Percentiles rank a stretch among this genome's conserved stretches.
Evolutionary conservation across 805 yeast species (phyloP).

Genomic region (Teunomyces tritomae): DNA sequence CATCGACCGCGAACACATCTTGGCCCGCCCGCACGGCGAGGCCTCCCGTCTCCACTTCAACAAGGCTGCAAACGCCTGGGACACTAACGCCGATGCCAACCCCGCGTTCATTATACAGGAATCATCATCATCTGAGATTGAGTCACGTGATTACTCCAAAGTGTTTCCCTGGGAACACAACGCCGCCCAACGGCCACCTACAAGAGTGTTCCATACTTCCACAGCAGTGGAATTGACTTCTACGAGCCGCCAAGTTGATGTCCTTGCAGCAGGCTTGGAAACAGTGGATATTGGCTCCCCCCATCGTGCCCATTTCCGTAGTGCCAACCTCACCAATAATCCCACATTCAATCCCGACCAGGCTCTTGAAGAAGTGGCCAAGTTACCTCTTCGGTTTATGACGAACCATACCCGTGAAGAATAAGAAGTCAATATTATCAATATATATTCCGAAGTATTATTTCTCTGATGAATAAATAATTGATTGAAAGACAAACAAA

Average conservation of each 20-base stretch:
- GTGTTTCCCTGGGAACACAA: constrained; percentile 34
- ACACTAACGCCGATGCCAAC: constrained; percentile 6
- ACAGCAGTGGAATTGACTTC: constrained; percentile 1
- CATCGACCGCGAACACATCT: constrained; percentile 12
- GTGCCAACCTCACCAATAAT: constrained; percentile 7
- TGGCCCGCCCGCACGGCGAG: constrained; percentile 16
- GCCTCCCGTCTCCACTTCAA: constrained; percentile 19
- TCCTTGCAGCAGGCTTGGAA: constrained; percentile 2
- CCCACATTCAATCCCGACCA: constrained; percentile 22
- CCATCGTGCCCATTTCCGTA: constrained; percentile 2
- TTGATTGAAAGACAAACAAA: too few relatives aligned
- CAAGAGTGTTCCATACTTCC: constrained; percentile 21
- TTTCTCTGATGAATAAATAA: neutral
- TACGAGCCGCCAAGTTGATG: neutral
- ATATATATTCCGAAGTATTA: neutral
- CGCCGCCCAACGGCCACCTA: constrained; percentile 15
- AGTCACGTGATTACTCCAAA: neutral
- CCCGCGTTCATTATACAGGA: too few relatives aligned
- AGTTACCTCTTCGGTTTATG: constrained; percentile 24
- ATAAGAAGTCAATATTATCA: neutral
- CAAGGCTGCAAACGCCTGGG: constrained; percentile 23
- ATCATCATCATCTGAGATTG: neutral
- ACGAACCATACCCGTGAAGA: constrained; percentile 13
- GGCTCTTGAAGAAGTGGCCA: constrained; percentile 25
- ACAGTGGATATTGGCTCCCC: constrained; percentile 5